These are phyloP conservation scores for Trichophyton mentagrophytes DNA, from an alignment of 2,329 filamentous ascomycete species.

Conservation along the genomic window DNA sequence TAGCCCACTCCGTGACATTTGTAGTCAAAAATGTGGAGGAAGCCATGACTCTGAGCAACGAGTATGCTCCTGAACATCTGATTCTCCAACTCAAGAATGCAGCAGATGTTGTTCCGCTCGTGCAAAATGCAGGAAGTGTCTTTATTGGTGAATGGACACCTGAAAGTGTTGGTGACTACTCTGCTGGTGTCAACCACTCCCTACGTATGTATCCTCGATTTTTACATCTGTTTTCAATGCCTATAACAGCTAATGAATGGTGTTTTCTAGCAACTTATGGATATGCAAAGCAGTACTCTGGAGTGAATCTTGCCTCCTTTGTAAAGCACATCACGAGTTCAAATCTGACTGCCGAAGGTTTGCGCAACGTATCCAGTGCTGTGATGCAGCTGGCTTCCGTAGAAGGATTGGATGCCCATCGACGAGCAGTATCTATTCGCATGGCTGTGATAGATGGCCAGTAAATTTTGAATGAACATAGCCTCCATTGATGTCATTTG, in stretches of 20 bases:
- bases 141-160: constrained; percentile 96
- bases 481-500: too few species aligned
- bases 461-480: background rate
- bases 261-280: constrained; percentile 68
- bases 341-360: constrained; percentile 71
- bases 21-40: constrained; percentile 57
- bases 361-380: constrained; percentile 71
- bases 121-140: constrained; percentile 89
- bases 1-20: constrained; percentile 83
- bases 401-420: constrained; percentile 88
- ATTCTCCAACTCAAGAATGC: constrained; percentile 80
- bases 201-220: constrained; percentile 57
- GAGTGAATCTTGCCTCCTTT: constrained; percentile 90
- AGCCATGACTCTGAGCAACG: constrained; percentile 73
- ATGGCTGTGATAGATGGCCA: constrained; percentile 10
- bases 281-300: constrained; percentile 96
- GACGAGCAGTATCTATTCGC: constrained; percentile 56
- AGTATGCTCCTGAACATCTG: constrained; percentile 90
- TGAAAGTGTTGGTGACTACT: constrained; percentile 96
- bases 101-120: constrained; percentile 57
- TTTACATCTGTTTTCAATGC: background rate
- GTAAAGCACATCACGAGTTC: constrained; percentile 97
- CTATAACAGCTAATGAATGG: constrained; percentile 15
- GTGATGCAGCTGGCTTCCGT: constrained; percentile 94
- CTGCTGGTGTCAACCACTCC: constrained; percentile 93